These are phyloP conservation scores for Capsicum baccatum DNA, from an alignment of 257 asterid species.

Conservation along the genomic window DNA sequence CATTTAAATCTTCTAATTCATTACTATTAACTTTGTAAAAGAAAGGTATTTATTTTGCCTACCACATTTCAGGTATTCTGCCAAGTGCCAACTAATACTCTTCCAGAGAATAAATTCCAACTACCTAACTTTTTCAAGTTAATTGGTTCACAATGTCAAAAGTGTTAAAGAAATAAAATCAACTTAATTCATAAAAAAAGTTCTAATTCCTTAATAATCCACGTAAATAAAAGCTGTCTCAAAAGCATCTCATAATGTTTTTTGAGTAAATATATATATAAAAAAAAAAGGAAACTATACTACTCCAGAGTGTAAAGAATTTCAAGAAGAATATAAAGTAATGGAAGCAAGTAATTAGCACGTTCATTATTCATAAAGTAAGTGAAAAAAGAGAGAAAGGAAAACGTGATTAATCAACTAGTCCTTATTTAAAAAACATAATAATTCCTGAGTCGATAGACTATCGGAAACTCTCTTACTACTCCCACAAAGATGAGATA, in stretches of 20 bases:
- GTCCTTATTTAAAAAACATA: neutral
- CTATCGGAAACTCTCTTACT: neutral
- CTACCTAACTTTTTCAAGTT: neutral
- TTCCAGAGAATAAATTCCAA: neutral
- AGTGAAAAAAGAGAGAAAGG: neutral
- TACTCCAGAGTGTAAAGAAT: conserved; percentile 10
- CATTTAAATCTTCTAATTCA: neutral
- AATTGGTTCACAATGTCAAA: neutral
- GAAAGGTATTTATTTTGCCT: neutral
- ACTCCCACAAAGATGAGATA: no score
- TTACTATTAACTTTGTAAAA: neutral
- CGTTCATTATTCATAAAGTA: conserved; percentile 17
- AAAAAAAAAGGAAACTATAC: neutral
- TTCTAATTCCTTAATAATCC: conserved; percentile 10
- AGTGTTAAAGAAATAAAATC: neutral
- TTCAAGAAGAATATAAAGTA: neutral
- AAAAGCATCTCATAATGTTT: conserved; percentile 11
- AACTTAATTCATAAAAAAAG: neutral
- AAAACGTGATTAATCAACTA: conserved; percentile 8
- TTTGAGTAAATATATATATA: neutral
- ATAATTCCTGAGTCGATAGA: neutral
- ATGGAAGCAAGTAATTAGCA: conserved; percentile 4
- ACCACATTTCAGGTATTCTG: neutral
- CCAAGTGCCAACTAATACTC: neutral
- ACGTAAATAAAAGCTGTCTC: neutral